A percentile compares a stretch with the other conserved stretches of the same genome.
phyloP scores from a whole-genome alignment of 1,284 basidiomycete species.

The Apiotrichum brassicae region DNA sequence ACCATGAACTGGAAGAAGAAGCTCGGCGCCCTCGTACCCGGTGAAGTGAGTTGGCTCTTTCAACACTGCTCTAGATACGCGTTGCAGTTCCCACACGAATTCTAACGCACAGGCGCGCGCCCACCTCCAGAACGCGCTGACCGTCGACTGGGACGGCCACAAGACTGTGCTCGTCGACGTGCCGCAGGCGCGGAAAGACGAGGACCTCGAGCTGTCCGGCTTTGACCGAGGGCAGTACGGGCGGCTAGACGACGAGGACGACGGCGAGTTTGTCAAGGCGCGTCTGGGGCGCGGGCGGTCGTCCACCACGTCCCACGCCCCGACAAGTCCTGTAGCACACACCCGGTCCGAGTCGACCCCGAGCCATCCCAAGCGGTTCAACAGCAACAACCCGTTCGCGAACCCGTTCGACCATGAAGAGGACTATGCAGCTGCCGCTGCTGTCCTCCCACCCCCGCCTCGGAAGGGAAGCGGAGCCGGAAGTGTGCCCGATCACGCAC shows the following conservation, averaged over 20 bases:
- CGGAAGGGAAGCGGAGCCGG: background rate
- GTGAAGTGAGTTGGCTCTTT: constrained; percentile 17
- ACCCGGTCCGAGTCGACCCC: background rate
- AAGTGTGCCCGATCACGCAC: background rate
- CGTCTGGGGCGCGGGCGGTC: background rate
- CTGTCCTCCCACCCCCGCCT: background rate
- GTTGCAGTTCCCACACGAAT: background rate
- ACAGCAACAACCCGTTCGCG: constrained; percentile 11
- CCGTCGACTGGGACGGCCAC: constrained; percentile 39
- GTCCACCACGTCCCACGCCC: background rate
- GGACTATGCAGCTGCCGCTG: background rate
- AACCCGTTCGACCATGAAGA: constrained; percentile 7
- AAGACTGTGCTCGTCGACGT: constrained; percentile 41
- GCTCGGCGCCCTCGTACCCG: constrained; percentile 17
- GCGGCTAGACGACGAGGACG: constrained; percentile 26
- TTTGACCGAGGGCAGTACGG: constrained; percentile 22
- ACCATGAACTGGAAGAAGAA: constrained; percentile 26
- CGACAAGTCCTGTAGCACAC: too few relatives aligned
- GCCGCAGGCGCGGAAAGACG: constrained; percentile 11
- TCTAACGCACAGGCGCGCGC: background rate
- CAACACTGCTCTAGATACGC: too few relatives aligned
- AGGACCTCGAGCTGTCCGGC: constrained; percentile 32
- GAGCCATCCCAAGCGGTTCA: too few relatives aligned
- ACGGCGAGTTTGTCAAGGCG: constrained; percentile 4
- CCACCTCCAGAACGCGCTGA: constrained; percentile 36